Percentiles rank a stretch among this genome's conserved stretches.
Evolutionary conservation across 2,329 filamentous ascomycete genomes (phyloP).

Genomic region (Calonectria pseudoreteaudii): DNA sequence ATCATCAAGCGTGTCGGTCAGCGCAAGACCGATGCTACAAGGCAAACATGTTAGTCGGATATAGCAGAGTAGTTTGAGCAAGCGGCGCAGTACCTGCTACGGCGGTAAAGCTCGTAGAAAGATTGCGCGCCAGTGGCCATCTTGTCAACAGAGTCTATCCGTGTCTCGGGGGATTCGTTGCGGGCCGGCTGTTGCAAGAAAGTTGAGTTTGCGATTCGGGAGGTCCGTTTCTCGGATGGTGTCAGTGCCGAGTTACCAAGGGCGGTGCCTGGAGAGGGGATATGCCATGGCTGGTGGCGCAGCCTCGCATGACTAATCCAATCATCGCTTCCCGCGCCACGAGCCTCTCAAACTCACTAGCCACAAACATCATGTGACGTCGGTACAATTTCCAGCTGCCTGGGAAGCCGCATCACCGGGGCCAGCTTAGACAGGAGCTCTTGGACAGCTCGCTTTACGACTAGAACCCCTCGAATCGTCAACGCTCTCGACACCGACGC

Average conservation of each 20-base stretch:
- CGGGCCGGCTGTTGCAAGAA: not conserved
- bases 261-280: not conserved
- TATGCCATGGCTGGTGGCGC: constrained; percentile 4
- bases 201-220: constrained; percentile 11
- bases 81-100: constrained; percentile 82
- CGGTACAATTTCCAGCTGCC: constrained; percentile 41
- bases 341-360: constrained; percentile 25
- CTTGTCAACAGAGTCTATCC: constrained; percentile 16
- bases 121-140: constrained; percentile 67
- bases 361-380: constrained; percentile 52
- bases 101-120: constrained; percentile 96
- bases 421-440: constrained; percentile 43
- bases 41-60: constrained; percentile 39
- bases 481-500: constrained; percentile 28
- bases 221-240: constrained; percentile 12
- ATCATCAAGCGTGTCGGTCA: constrained; percentile 97
- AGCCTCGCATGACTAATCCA: constrained; percentile 8
- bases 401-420: constrained; percentile 39
- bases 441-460: constrained; percentile 39
- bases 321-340: not conserved
- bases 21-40: constrained; percentile 85
- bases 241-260: constrained; percentile 13
- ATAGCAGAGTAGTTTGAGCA: constrained; percentile 46
- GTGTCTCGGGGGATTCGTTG: constrained; percentile 8
- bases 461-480: constrained; percentile 24